Evolutionary conservation across 2,329 filamentous ascomycete species (phyloP).

Genomic region (Coleophoma cylindrospora): DNA sequence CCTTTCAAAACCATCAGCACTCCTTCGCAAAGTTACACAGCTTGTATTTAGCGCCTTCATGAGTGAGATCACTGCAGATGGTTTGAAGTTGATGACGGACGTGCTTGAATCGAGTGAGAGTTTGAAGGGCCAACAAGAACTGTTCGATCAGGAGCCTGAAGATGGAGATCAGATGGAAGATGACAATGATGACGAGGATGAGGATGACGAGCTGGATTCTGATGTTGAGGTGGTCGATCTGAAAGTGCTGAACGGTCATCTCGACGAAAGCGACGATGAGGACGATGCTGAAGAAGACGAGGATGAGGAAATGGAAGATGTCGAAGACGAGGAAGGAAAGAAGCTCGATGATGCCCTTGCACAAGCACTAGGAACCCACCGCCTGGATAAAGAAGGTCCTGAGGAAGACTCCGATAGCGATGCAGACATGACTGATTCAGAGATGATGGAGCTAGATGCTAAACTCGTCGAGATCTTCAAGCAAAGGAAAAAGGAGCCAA

Average conservation of each 20-base stretch:
- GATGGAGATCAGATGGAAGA: slow-evolving; percentile 43
- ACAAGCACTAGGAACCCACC: slow-evolving; percentile 69
- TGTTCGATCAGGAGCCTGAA: slow-evolving; percentile 71
- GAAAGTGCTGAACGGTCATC: slow-evolving; percentile 32
- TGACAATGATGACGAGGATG: slow-evolving; percentile 30
- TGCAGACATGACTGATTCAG: slow-evolving; percentile 88
- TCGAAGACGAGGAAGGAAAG: slow-evolving; percentile 32
- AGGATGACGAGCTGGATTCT: slow-evolving; percentile 32
- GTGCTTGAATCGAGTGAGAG: slow-evolving; percentile 78
- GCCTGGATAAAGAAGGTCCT: slow-evolving; percentile 52
- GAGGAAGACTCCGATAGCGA: slow-evolving; percentile 56
- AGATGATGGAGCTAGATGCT: slow-evolving; percentile 86
- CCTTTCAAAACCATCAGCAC: slow-evolving; percentile 74
- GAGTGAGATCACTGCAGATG: slow-evolving; percentile 65
- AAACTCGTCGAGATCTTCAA: slow-evolving; percentile 83
- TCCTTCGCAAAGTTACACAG: slow-evolving; percentile 82
- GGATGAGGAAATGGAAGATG: slow-evolving; percentile 33
- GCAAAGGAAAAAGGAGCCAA: slow-evolving; percentile 60
- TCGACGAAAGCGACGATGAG: slow-evolving; percentile 34
- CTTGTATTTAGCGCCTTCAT: slow-evolving; percentile 86
- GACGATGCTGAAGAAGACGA: slow-evolving; percentile 37
- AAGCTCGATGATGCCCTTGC: slow-evolving; percentile 68
- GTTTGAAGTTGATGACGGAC: slow-evolving; percentile 60
- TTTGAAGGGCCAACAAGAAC: slow-evolving; percentile 73
- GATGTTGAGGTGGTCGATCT: slow-evolving; percentile 46